Conservation (phyloP, 1,139 yeast species). For the Suzukiozyma palmioleophila region DNA sequence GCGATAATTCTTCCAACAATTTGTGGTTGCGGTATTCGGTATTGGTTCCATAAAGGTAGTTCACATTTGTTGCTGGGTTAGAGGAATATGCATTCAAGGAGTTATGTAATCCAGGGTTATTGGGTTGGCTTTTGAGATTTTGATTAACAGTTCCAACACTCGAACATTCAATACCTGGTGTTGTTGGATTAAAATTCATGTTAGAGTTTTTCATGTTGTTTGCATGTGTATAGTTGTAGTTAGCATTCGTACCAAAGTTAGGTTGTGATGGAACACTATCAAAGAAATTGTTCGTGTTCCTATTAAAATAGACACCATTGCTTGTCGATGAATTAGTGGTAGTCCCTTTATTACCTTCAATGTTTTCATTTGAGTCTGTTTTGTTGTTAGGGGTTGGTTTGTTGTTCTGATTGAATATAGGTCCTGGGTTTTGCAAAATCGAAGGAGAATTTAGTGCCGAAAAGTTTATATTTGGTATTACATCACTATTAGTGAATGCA, state of each 20-base stretch:
- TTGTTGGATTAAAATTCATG: constrained; percentile 5
- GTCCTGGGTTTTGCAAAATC: constrained; percentile 5
- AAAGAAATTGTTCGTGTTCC: constrained; percentile 11
- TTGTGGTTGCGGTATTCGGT: constrained; percentile 36
- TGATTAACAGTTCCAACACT: not conserved
- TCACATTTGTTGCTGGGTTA: constrained; percentile 37
- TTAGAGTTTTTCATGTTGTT: constrained; percentile 4
- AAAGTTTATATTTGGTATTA: constrained; percentile 1
- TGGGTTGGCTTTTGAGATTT: constrained; percentile 10
- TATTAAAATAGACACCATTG: not conserved
- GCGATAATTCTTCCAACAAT: constrained; percentile 31
- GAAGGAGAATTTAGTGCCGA: constrained; percentile 6
- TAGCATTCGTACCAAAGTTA: not conserved
- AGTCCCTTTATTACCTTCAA: not conserved
- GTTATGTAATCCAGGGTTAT: constrained; percentile 21
- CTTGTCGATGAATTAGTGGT: not conserved
- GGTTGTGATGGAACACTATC: constrained; percentile 7
- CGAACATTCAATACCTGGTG: constrained; percentile 3
- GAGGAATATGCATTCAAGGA: constrained; percentile 28
- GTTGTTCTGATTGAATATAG: not conserved
- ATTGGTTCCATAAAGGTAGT: constrained; percentile 42
- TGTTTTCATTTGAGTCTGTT: not conserved
- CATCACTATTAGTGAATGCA: constrained; percentile 20
- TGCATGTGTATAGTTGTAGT: constrained; percentile 7
- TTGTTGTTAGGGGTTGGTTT: not conserved